Conservation (phyloP, 2,329 filamentous ascomycete genomes). For the Lasiodiplodia gonubiensis region DNA sequence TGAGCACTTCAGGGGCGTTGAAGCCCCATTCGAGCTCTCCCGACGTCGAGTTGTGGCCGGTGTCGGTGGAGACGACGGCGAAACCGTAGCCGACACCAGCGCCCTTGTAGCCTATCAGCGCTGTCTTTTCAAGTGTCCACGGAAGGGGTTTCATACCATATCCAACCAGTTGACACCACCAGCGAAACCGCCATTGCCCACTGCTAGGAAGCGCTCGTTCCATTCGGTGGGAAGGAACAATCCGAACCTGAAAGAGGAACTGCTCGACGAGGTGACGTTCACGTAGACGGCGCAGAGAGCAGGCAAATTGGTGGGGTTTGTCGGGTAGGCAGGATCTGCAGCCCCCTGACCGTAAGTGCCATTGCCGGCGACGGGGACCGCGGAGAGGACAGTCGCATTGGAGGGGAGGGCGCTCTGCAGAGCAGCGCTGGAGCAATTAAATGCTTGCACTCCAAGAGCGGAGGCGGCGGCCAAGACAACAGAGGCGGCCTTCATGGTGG, state of each 20-base stretch:
- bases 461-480: slow-evolving; percentile 15
- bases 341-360: slow-evolving; percentile 47
- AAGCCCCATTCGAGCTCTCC: slow-evolving; percentile 47
- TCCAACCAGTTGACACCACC: slow-evolving; percentile 57
- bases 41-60: slow-evolving; percentile 50
- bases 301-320: slow-evolving; percentile 45
- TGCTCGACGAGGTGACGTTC: slow-evolving; percentile 44
- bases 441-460: slow-evolving; percentile 31
- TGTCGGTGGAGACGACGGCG: slow-evolving; percentile 53
- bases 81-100: slow-evolving; percentile 48
- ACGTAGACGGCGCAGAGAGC: slow-evolving; percentile 47
- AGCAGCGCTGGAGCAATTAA: slow-evolving; percentile 42
- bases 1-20: slow-evolving; percentile 43
- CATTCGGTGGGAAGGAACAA: slow-evolving; percentile 47
- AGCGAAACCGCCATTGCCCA: slow-evolving; percentile 55
- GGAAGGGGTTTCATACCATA: slow-evolving; percentile 43
- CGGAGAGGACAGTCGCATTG: slow-evolving; percentile 46
- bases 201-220: slow-evolving; percentile 46
- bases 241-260: slow-evolving; percentile 46
- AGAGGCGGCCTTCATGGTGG: slow-evolving; percentile 13
- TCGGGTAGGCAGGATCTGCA: slow-evolving; percentile 49
- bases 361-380: slow-evolving; percentile 40
- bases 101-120: slow-evolving; percentile 32
- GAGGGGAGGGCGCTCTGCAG: slow-evolving; percentile 43
- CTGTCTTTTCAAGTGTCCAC: too few relatives aligned